Evolutionary conservation across 78 protist genomes (phyloP).

Genomic region (Mastigamoeba balamuthi): DNA sequence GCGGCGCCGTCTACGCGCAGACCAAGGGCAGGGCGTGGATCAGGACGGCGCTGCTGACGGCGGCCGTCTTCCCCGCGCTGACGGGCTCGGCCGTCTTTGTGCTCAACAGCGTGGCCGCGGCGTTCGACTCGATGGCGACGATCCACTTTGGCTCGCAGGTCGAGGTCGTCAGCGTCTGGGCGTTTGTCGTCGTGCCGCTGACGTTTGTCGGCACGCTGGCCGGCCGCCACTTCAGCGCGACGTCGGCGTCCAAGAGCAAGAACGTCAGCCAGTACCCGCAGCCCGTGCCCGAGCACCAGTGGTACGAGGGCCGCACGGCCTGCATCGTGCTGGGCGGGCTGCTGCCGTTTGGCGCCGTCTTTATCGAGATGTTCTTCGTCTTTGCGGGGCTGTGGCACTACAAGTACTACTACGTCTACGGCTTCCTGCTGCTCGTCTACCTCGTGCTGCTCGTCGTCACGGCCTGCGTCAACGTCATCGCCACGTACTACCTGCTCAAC

Average conservation of each 20-base stretch:
- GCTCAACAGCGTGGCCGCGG: conserved; percentile 59
- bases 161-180: conserved; percentile 35
- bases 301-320: conserved; percentile 27
- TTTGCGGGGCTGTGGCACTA: conserved; percentile 90
- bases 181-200: conserved; percentile 65
- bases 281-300: not conserved
- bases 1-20: conserved; percentile 27
- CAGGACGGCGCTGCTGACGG: conserved; percentile 36
- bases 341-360: conserved; percentile 84
- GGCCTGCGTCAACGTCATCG: conserved; percentile 44
- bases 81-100: not conserved
- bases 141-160: conserved; percentile 21
- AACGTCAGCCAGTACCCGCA: conserved; percentile 52
- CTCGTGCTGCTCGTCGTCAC: conserved; percentile 57
- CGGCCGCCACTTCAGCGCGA: conserved; percentile 48
- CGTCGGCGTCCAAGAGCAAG: conserved; percentile 15
- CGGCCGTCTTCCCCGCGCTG: conserved; percentile 28
- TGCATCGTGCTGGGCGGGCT: conserved; percentile 56
- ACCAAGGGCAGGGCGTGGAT: conserved; percentile 58
- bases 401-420: conserved; percentile 89
- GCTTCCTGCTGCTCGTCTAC: conserved; percentile 23
- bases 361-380: conserved; percentile 88
- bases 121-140: conserved; percentile 20
- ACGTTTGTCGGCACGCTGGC: conserved; percentile 67
- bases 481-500: conserved; percentile 74